A percentile compares a stretch with the other conserved stretches of the same genome.
Conservation (phyloP, 2,329 filamentous ascomycete genomes). For the Venturia carpophila region DNA sequence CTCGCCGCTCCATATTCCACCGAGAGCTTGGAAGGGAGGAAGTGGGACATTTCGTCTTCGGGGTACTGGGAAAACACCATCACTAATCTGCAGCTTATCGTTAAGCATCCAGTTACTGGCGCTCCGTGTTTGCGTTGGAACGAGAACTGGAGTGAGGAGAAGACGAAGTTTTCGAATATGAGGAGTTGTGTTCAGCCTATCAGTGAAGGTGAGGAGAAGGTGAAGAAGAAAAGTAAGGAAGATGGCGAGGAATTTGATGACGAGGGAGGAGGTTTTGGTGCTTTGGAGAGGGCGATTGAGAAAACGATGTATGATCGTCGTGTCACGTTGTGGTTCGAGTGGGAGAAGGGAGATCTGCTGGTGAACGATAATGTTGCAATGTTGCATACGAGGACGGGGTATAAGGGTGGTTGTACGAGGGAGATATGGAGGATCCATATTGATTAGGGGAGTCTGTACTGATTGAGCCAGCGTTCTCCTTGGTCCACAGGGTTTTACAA, state of each 20-base stretch:
- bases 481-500: too few species aligned
- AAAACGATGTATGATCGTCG: slow-evolving; percentile 43
- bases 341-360: slow-evolving; percentile 49
- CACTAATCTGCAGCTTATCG: background rate
- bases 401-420: slow-evolving; percentile 2
- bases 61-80: background rate
- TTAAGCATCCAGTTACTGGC: slow-evolving; percentile 39
- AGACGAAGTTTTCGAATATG: slow-evolving; percentile 44
- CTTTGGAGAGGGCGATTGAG: slow-evolving; percentile 29
- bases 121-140: slow-evolving; percentile 47
- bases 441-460: slow-evolving; percentile 11
- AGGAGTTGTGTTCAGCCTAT: slow-evolving; percentile 32
- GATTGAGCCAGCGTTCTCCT: too few species aligned
- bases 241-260: background rate
- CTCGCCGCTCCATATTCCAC: slow-evolving; percentile 24
- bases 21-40: background rate
- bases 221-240: background rate
- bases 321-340: slow-evolving; percentile 44
- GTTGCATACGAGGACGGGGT: slow-evolving; percentile 37
- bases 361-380: slow-evolving; percentile 46
- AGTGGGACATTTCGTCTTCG: background rate
- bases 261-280: slow-evolving; percentile 28
- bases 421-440: slow-evolving; percentile 20
- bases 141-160: slow-evolving; percentile 47
- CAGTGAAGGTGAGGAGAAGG: background rate